These are phyloP conservation scores for Anaeromyces robustus DNA, from an alignment of 192 early-diverging fungal species.

Conservation along the genomic window DNA sequence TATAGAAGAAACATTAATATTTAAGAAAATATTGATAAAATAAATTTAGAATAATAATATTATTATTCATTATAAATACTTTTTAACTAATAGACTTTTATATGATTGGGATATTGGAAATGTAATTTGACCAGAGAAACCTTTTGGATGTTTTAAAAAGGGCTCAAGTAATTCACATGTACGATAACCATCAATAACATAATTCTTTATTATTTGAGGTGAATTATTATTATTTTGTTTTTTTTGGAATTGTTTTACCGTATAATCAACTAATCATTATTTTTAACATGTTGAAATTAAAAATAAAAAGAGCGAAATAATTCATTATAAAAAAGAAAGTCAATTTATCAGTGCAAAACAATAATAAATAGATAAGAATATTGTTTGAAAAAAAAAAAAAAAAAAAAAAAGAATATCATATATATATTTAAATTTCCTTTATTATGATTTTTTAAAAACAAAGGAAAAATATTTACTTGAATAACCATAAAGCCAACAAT, in stretches of 20 bases:
- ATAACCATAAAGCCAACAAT: neutral
- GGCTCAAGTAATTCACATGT: neutral
- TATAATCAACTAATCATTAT: no score
- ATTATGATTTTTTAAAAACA: neutral
- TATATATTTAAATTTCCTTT: no score
- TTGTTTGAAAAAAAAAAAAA: no score
- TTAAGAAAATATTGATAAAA: no score
- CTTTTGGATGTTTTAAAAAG: neutral
- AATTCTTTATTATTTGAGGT: neutral
- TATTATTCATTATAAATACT: neutral
- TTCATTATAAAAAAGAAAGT: no score
- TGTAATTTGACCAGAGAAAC: neutral
- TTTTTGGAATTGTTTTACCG: neutral
- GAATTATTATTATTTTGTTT: neutral
- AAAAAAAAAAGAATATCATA: no score
- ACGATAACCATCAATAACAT: neutral
- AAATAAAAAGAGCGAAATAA: no score
- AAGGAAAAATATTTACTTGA: neutral
- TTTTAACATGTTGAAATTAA: no score
- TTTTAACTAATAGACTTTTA: neutral
- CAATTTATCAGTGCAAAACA: no score
- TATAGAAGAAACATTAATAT: no score
- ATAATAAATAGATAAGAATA: no score
- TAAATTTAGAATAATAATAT: no score
- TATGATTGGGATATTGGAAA: neutral